Base-by-base conservation (phyloP, 441 rosid genomes). In the Croton setiger region DNA sequence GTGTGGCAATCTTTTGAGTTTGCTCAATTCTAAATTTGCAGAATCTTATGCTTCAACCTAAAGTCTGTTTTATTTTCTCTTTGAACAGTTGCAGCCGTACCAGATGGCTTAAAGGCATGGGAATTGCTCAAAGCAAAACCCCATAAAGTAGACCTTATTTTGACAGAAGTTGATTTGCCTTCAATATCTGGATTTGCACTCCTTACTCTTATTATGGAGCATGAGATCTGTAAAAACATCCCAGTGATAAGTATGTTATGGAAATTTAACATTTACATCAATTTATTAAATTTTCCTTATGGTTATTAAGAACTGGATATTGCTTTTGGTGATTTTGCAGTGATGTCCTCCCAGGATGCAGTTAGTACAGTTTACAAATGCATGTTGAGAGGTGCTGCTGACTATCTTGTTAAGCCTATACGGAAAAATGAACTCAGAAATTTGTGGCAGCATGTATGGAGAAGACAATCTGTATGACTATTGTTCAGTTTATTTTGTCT, bases 391-490 rank as follows among this genome's bases (percentile, higher is more conserved):
- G 99, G 99, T 73, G 93, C 98, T 18, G 88, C 88, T 23, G 98
- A 95, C 73, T 95, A 90, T 80, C 96, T 95, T 60, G 96, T 95
- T 43, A 95, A 92, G 81, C 99, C 99, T 20, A 73, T 95, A 69
- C 83, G 99, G 79, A 92, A 85, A 79, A 95, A 95, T 64, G 99
- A 95, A 79, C 76, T 95, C 61, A 87, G 86, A 73, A 92, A 90
- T 78, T 80, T 95, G 68, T 95, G 99, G 99, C 99, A 90, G 83
- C 98, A 95, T 78, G 95, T 88, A 36, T 95, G 98, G 99, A 88
- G 98, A 82, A 88, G 90, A 83, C 88, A 81, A 87, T 60, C 81
- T 37, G 98, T 93, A 88, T 67, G 96, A 78, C 60, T 39, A 60
- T 48, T 75, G 44, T 56, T 33, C 64, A 65, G 64, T 65, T 52